Base-by-base conservation (phyloP, 805 yeast genomes). In the Kregervanrija delftensis region DNA sequence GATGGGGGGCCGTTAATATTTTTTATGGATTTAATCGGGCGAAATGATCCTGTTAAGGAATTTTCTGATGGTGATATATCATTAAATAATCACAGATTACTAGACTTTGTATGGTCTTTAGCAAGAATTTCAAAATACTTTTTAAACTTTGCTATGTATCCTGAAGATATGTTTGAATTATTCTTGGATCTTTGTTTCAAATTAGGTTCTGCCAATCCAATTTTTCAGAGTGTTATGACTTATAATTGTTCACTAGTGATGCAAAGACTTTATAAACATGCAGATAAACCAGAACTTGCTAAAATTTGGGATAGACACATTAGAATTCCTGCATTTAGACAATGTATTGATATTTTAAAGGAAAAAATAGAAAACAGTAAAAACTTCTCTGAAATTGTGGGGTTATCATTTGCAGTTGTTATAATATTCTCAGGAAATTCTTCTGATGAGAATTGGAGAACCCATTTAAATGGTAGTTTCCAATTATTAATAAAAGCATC, bases 81-180 rank as follows among this genome's bases (percentile, higher is more conserved):
- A n/a, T n/a, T 45, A n/a, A 39, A 33, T 16, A 39, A 42, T 22
- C 42, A 39, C n/a, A 11, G n/a, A 28, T 28, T 48, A 10, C 33
- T 48, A 13, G 43, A 49, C 36, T 49, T 49, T 38, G 42, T 48
- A n/a, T 49, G 53, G 53, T 42, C 51, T 3, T 31, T 47, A 11
- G 30, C 46, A 12, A 35, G 35, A 10, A 31, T 39, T 8, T 44
- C 51, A 9, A 44, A 37, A 30, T 40, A 39, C 11, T 47, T 42
- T 11, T 49, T 39, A 16, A 40, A 42, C 6, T 42, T 48, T 33
- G 38, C 39, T 13, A 15, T 48, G 13, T 48, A n/a, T 31, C 35
- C 53, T 2, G 51, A 48, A 30, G 36, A 40, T 11, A 33, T 34
- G 8, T 9, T 39, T 11, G 11, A 30, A 8, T 40, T 40, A 3